Evolutionary conservation across 768 basidiomycete species (phyloP).

Genomic region (Leccinum incarnatum): DNA sequence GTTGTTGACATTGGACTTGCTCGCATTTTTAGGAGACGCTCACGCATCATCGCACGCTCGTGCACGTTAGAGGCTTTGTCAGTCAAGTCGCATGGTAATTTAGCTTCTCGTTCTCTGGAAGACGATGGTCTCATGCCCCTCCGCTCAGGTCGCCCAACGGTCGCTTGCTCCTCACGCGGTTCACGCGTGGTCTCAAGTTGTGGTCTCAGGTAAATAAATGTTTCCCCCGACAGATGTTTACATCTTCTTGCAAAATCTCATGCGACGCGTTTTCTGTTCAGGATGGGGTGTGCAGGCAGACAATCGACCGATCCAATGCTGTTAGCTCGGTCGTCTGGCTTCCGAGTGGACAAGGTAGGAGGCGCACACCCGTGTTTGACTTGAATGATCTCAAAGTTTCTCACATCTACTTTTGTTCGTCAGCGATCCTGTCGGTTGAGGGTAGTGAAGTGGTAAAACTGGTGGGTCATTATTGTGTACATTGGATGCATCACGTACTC

Average conservation of each 20-base stretch:
- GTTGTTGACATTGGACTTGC: background rate
- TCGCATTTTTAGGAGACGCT: conserved; percentile 36
- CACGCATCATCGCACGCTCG: conserved; percentile 42
- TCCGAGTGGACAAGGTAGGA: conserved; percentile 44
- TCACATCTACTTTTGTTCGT: background rate
- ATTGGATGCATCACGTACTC: background rate
- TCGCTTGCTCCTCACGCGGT: conserved; percentile 43
- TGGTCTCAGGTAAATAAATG: conserved; percentile 43
- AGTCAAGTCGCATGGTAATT: conserved; percentile 51
- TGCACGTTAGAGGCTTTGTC: conserved; percentile 50
- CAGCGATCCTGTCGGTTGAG: conserved; percentile 52
- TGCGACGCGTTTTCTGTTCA: conserved; percentile 12
- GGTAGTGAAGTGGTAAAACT: conserved; percentile 44
- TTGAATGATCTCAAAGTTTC: background rate
- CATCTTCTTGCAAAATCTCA: background rate
- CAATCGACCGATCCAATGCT: conserved; percentile 43
- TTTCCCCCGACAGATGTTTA: background rate
- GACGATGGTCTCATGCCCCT: background rate
- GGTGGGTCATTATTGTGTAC: conserved; percentile 25
- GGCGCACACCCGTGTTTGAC: background rate
- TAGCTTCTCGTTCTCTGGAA: background rate
- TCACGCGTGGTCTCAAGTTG: conserved; percentile 46
- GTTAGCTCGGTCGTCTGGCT: conserved; percentile 52
- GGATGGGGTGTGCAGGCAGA: conserved; percentile 49
- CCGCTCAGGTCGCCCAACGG: conserved; percentile 46